Conservation (phyloP, 805 yeast genomes). For the Lachancea lanzarotensis region DNA sequence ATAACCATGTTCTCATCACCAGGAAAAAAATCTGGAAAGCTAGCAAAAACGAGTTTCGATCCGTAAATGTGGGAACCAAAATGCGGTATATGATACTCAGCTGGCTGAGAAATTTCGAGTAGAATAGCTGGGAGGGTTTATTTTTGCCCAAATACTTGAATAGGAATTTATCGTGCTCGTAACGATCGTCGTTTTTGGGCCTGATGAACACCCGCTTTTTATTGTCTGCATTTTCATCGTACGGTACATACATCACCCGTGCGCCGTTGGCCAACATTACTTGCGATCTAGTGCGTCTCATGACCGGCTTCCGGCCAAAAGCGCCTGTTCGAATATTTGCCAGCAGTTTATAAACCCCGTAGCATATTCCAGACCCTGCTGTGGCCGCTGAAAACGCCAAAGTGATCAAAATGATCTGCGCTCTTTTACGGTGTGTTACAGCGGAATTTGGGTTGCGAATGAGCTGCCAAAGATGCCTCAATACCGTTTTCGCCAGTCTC, state of each 20-base stretch:
- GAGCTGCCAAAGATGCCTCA: constrained; percentile 19
- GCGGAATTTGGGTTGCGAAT: constrained; percentile 19
- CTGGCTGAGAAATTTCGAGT: constrained; percentile 67
- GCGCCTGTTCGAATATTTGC: constrained; percentile 9
- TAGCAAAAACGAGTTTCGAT: constrained; percentile 60
- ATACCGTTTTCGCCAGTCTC: constrained; percentile 13
- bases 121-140: constrained; percentile 32
- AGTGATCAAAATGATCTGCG: constrained; percentile 20
- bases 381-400: constrained; percentile 17
- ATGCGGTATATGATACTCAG: constrained; percentile 71
- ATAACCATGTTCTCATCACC: constrained; percentile 78
- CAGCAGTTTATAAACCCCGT: constrained; percentile 13
- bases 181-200: constrained; percentile 27
- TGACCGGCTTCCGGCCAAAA: constrained; percentile 8
- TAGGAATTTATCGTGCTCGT: constrained; percentile 30
- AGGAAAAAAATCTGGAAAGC: constrained; percentile 68
- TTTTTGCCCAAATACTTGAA: constrained; percentile 23
- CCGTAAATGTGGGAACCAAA: constrained; percentile 66
- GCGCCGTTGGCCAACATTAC: constrained; percentile 27
- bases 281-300: constrained; percentile 29
- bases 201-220: constrained; percentile 26
- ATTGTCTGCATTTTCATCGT: constrained; percentile 13
- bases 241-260: constrained; percentile 29
- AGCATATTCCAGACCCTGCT: constrained; percentile 16
- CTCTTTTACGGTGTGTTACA: constrained; percentile 21